A percentile compares a stretch with the other conserved stretches of the same genome.
Evolutionary conservation across 306 rosid species (phyloP).

Genomic region (Corylus americana): DNA sequence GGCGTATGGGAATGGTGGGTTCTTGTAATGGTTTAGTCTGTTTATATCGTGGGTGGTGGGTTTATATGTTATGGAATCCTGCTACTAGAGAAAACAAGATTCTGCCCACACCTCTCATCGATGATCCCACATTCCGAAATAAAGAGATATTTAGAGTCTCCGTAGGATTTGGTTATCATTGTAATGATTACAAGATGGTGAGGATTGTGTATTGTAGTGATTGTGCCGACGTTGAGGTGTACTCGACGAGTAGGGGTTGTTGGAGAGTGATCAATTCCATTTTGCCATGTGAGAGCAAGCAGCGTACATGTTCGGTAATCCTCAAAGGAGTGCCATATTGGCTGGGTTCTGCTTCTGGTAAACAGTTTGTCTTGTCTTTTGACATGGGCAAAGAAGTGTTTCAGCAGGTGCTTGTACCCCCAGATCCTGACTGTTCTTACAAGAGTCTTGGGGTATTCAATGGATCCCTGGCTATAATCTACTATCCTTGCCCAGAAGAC

Average conservation of each 20-base stretch:
- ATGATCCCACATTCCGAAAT: too few species aligned
- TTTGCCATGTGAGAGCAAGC: neutral
- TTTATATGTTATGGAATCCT: slow-evolving; percentile 5
- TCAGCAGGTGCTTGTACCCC: too few species aligned
- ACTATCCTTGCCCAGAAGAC: too few species aligned
- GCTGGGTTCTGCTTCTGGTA: neutral
- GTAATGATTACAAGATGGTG: slow-evolving; percentile 3
- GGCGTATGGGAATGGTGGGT: neutral
- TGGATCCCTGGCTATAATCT: too few species aligned
- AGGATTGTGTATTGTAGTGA: neutral
- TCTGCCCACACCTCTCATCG: neutral
- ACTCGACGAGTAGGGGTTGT: neutral
- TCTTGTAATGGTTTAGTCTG: slow-evolving; percentile 7
- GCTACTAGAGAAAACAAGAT: neutral
- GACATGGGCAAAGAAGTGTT: slow-evolving; percentile 12
- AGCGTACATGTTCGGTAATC: neutral
- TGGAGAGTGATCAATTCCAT: slow-evolving; percentile 3
- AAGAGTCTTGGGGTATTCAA: too few species aligned
- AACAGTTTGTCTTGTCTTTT: neutral
- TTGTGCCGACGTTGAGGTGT: neutral
- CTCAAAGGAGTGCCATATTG: slow-evolving; percentile 1
- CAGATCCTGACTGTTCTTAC: too few species aligned
- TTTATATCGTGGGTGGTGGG: neutral
- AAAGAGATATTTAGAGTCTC: neutral
- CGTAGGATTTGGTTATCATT: slow-evolving; percentile 7